Percentiles rank a stretch among this genome's conserved stretches.
Conservation (phyloP, 2,329 filamentous ascomycete species). For the Colletotrichum coccodes region DNA sequence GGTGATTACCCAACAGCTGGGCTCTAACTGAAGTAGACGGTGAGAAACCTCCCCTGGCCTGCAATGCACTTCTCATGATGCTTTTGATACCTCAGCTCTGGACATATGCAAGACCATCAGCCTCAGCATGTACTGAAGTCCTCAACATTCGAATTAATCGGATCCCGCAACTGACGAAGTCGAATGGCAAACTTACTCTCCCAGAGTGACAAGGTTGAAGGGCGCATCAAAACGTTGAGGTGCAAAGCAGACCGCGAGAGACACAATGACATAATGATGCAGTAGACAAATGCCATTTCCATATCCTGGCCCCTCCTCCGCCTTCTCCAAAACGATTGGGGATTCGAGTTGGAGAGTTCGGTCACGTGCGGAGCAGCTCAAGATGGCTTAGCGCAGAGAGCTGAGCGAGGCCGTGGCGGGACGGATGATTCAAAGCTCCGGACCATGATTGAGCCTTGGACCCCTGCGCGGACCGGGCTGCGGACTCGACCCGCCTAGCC, state of each 20-base stretch:
- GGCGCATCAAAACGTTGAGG: background rate
- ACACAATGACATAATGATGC: conserved; percentile 16
- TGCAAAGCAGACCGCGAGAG: background rate
- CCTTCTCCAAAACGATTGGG: background rate
- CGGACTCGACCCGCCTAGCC: conserved; percentile 5
- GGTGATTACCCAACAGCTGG: background rate
- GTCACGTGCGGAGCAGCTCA: background rate
- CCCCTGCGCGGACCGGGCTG: conserved; percentile 12
- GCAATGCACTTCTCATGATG: too few species aligned
- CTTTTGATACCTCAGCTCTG: too few species aligned
- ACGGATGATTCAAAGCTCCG: background rate
- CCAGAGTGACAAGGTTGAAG: background rate
- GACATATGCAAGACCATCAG: too few species aligned
- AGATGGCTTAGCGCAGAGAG: background rate
- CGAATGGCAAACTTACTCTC: too few species aligned
- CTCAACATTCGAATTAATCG: too few species aligned
- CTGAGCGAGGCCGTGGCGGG: background rate
- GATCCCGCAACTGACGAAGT: too few species aligned
- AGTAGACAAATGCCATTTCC: background rate
- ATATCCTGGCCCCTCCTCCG: background rate
- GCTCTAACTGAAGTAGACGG: too few species aligned
- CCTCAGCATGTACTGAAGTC: background rate
- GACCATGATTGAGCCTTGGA: background rate
- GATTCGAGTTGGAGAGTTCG: background rate
- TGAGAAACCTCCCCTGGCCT: too few species aligned